Conservation (phyloP, 2,329 filamentous ascomycete species). For the Fusarium sp. region DNA sequence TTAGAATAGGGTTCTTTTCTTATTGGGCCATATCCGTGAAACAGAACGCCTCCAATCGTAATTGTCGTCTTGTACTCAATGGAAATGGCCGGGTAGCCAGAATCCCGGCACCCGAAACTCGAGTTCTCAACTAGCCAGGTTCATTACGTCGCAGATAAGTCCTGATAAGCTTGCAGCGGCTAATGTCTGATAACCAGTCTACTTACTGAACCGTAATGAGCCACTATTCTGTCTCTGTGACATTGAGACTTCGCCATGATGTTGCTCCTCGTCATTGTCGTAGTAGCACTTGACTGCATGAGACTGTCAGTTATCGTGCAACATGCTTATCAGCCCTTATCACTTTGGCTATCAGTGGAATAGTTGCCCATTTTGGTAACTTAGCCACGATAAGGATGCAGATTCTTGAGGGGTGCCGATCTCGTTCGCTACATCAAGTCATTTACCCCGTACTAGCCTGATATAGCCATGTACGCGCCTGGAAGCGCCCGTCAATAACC, state of each 20-base stretch:
- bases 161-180: conserved; percentile 13
- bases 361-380: conserved; percentile 39
- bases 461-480: conserved; percentile 41
- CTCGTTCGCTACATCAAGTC: not conserved
- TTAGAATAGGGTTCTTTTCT: not conserved
- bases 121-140: not conserved
- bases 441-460: conserved; percentile 33
- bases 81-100: not conserved
- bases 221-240: not conserved
- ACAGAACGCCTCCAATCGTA: not conserved
- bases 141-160: not conserved
- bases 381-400: conserved; percentile 46
- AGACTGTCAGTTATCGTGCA: not conserved
- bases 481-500: conserved; percentile 3
- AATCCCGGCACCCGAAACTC: no score
- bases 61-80: no score
- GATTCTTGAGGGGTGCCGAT: conserved; percentile 24
- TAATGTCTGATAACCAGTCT: not conserved
- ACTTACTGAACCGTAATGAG: not conserved
- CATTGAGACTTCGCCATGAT: conserved; percentile 4
- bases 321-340: conserved; percentile 19
- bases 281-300: not conserved
- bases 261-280: not conserved
- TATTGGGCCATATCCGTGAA: not conserved
- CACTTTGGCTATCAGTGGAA: not conserved